Evolutionary conservation across 1,139 yeast species (phyloP), one percentile per base, ranked within the genome.

Genomic region (Yamadazyma diddensiae): DNA sequence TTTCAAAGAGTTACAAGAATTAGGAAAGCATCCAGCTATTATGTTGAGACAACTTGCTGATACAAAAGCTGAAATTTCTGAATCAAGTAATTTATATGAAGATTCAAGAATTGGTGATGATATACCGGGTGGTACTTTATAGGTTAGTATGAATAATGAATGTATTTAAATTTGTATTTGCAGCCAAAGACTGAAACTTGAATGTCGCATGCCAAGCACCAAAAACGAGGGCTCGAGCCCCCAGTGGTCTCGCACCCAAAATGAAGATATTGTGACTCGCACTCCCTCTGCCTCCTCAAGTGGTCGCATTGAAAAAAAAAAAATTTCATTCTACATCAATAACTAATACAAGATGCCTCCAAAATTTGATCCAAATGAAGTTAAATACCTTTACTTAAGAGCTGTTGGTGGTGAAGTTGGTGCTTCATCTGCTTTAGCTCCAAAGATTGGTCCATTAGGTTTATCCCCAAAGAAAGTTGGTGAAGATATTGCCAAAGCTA

Each of bases 401-500:
- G 97, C 98, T 73, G 94, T 90, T 58, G 99, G 98, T 84, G 98
- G 99, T 81, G 99, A 92, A 81, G 95, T 94, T 62, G 98, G 97
- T 80, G 96, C 97, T 65, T 90, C 98, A 49, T 86, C 98, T 54
- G 96, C 98, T 53, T 85, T 94, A 65, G 98, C 98, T 59, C 98
- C 98, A 70, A 92, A 92, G 88, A 92, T 92, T 67, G 99, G 99
- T 85, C 99, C 99, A 59, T 87, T 92, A 68, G 99, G 99, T 88
- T 82, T 92, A 63, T 90, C 97, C 48, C 97, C 98, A 80, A 92
- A 92, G 95, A 92, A 92, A 85, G 97, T 94, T 65, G 99, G 99
- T 87, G 99, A 92, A 77, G 98, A 92, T 71, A 92, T 92, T 62
- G 98, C 98, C 73, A 94, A 94, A 84, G 98, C 98, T 70, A 92